phyloP scores from a whole-genome alignment of 2,329 filamentous ascomycete species.

The Davidsoniella australis region DNA sequence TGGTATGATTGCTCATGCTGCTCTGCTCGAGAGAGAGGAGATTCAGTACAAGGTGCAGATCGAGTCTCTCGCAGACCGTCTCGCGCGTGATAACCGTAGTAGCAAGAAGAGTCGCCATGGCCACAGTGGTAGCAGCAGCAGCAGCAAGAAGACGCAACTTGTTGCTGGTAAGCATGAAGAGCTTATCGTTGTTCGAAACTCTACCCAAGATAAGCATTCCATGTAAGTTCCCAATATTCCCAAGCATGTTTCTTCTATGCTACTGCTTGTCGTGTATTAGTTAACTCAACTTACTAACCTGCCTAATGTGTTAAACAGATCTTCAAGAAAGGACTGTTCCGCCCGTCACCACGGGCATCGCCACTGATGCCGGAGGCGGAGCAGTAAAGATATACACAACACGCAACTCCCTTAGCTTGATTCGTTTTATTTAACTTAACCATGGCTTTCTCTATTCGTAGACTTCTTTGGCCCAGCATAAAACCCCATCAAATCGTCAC shows the following conservation, averaged over 20 bases:
- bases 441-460: no score
- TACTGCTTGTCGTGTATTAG: no score
- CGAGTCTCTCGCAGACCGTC: constrained; percentile 7
- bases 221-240: constrained; percentile 11
- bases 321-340: constrained; percentile 12
- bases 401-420: no score
- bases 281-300: constrained; percentile 1
- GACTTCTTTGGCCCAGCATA: no score
- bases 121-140: neutral
- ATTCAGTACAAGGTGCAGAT: constrained; percentile 12
- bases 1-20: constrained; percentile 5
- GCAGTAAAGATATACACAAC: neutral
- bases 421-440: no score
- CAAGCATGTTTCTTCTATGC: constrained; percentile 9
- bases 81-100: constrained; percentile 1
- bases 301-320: constrained; percentile 4
- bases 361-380: neutral
- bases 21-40: constrained; percentile 7
- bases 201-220: constrained; percentile 5
- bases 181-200: constrained; percentile 8
- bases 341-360: constrained; percentile 1
- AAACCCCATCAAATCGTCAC: no score
- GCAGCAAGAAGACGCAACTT: constrained; percentile 4
- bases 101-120: constrained; percentile 5
- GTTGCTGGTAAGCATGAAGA: constrained; percentile 5